Evolutionary conservation across 2,329 filamentous ascomycete species (phyloP), one percentile per base, ranked within the genome.

Genomic region (Colletotrichum horii): DNA sequence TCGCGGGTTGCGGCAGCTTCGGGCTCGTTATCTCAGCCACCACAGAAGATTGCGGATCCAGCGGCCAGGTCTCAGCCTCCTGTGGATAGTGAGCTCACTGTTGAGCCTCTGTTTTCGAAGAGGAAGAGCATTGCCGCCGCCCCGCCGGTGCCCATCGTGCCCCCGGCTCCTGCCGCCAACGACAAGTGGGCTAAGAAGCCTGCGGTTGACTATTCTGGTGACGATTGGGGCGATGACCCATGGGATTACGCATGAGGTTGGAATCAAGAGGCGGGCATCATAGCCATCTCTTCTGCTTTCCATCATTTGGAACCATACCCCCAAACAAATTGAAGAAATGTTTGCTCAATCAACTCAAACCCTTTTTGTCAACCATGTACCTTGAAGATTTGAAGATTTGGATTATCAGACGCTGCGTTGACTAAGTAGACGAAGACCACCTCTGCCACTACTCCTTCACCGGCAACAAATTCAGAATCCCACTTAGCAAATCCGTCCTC

Each of bases 161-260:
- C 61, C 11, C 5, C 32, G 22, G 52, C 22, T 4, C 60, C 74
- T 7, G 38, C 9, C 24, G 11, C 14, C 5, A 60, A 38, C n/a
- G 71, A 78, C 52, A 79, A 79, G 55, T 81, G 80, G 81, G 74
- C 77, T 9, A 78, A 77, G 60, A 78, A 75, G 15, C 75, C 80
- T 9, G 77, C 79, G 1, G 78, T 71, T 12, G 81, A 83, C 69
- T 82, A 82, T 36, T 82, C 81, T 1, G 81, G 81, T 4, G 79
- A 78, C 3, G 80, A 78, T 22, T 82, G 81, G 81, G 81, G 80
- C 2, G 76, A 78, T 65, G 77, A 79, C 8, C 77, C 75, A 6
- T 78, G 75, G 75, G 76, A 75, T 30, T 75, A 71, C 14, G 43
- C 43, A 2, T 48, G n/a, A 48, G 43, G n/a, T n/a, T 16, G 11